Evolutionary conservation across 192 early-diverging fungal genomes (phyloP).

Genomic region (Mycoemilia scoparia): DNA sequence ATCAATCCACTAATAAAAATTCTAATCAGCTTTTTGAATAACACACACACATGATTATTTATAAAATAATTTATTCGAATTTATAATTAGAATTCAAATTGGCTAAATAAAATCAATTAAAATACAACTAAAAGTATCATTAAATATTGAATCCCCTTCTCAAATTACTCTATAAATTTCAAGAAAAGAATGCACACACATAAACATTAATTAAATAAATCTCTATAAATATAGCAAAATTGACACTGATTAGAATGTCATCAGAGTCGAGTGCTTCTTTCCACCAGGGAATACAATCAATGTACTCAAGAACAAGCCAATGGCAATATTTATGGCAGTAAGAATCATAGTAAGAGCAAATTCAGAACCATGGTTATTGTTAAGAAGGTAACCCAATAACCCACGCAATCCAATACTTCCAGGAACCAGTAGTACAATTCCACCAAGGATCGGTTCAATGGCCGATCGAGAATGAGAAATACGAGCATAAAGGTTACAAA

Average conservation of each 20-base stretch:
- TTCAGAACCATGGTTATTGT: conserved; percentile 29
- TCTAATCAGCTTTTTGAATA: too few relatives aligned
- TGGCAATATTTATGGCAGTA: conserved; percentile 44
- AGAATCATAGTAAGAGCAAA: conserved; percentile 39
- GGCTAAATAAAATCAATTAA: not conserved
- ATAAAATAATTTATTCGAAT: not conserved
- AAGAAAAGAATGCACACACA: not conserved
- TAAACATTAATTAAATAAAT: not conserved
- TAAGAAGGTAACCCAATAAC: conserved; percentile 40
- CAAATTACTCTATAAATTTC: not conserved
- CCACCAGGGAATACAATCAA: conserved; percentile 39
- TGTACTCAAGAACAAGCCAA: conserved; percentile 48
- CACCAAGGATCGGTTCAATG: conserved; percentile 63
- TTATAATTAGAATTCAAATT: too few relatives aligned
- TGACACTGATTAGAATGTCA: conserved; percentile 20
- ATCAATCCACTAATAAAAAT: too few relatives aligned
- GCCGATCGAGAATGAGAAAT: conserved; percentile 48
- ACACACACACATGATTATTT: not conserved
- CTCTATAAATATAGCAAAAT: not conserved
- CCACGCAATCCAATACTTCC: conserved; percentile 56
- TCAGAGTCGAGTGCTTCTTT: conserved; percentile 27
- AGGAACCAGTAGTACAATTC: conserved; percentile 65
- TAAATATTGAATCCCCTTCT: not conserved
- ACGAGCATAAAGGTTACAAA: conserved; percentile 56
- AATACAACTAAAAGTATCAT: not conserved